A percentile compares a stretch with the other conserved stretches of the same genome.
phyloP scores from a whole-genome alignment of 2,329 filamentous ascomycete genomes.

The Cladophialophora psammophila region DNA sequence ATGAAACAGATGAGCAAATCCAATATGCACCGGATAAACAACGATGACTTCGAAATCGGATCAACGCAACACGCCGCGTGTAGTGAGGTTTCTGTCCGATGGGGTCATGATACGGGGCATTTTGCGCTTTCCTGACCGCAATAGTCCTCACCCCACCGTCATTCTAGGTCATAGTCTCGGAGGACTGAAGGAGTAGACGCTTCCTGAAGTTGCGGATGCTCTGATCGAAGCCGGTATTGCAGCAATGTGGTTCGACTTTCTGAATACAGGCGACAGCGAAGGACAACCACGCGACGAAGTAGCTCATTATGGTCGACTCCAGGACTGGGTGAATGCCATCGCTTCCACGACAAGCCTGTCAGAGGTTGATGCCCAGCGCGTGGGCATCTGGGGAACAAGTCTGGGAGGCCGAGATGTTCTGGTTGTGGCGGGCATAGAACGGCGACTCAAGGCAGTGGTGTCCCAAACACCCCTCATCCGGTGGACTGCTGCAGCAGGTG shows the following conservation, averaged over 20 bases:
- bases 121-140: too few species aligned
- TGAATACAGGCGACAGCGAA: conserved; percentile 43
- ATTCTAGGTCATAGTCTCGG: conserved; percentile 28
- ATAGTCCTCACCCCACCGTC: too few species aligned
- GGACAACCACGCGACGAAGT: conserved; percentile 43
- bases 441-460: conserved; percentile 49
- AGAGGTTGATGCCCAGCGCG: conserved; percentile 45
- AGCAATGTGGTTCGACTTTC: conserved; percentile 39
- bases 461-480: conserved; percentile 40
- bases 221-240: conserved; percentile 25
- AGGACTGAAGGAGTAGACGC: conserved; percentile 30
- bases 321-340: conserved; percentile 50
- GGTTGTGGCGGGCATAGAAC: conserved; percentile 45
- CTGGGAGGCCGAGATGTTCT: conserved; percentile 50
- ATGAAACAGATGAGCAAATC: too few species aligned
- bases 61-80: too few species aligned
- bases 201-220: conserved; percentile 28
- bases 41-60: too few species aligned
- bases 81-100: too few species aligned
- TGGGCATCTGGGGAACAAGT: conserved; percentile 50
- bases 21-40: too few species aligned
- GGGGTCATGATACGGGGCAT: too few species aligned
- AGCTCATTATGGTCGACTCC: conserved; percentile 43
- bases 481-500: conserved; percentile 20
- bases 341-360: conserved; percentile 46